Evolutionary conservation across 352 stramenopile species (phyloP), one percentile per base, ranked within the genome.

Genomic region (Phytophthora multivora): DNA sequence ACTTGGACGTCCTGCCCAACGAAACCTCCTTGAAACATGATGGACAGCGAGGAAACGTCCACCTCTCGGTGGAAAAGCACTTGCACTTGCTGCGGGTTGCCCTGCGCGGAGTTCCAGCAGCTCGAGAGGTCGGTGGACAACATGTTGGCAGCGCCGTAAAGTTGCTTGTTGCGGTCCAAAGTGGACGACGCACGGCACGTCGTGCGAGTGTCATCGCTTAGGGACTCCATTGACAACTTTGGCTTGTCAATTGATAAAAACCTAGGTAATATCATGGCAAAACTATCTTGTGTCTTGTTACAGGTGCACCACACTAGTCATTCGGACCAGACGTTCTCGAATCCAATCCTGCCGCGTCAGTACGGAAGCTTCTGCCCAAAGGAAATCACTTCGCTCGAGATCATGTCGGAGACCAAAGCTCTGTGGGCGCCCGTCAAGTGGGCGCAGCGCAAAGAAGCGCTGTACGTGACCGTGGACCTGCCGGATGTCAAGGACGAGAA

Each of bases 401-500:
- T 51, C 36, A 73, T 73, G 68, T 64, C 68, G 21, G 68, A 77
- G 25, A 64, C 63, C 18, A 89, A 88, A 49, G 67, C 82, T 61
- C 59, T 95, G 52, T 93, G 84, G 78, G 89, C 91, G 53, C 91
- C 93, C 6, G 89, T 98, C 40, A 98, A 98, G 79, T 99, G 96
- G 95, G 97, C 97, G 47, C 97, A 99, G 75, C 89, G 96, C 76
- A 97, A 94, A 55, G 95, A 99, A 66, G 95, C 95, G 60, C 58
- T 99, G 19, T 99, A 98, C 67, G 84, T 99, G 62, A 99, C 97
- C 0, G 97, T 99, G 64, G 91, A 97, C 70, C 73, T 99, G 26
- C 78, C 91, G 63, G 96, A 98, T 63, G 89, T 98, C 36, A 93
- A 96, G 78, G 88, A 97, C 78, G 90, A 98, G 72, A 90, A 97